phyloP scores from a whole-genome alignment of 129 eudicot species.

The Chrysanthemum seticuspe region DNA sequence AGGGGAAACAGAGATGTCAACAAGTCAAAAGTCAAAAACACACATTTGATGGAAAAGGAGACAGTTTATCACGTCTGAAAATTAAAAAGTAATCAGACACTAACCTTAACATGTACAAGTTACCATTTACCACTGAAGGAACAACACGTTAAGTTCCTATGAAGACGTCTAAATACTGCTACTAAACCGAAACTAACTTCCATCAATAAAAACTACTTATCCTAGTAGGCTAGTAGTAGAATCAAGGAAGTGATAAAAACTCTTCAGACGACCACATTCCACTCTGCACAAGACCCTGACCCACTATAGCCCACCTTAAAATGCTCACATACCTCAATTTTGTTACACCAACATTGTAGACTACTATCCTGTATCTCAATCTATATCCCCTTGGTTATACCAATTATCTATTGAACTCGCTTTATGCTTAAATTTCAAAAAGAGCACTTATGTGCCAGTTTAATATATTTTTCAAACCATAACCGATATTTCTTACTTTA shows the following conservation, averaged over 20 bases:
- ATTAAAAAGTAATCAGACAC: not conserved
- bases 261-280: not conserved
- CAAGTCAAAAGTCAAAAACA: not conserved
- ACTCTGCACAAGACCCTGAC: not conserved
- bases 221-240: not conserved
- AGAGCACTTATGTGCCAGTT: too few species aligned
- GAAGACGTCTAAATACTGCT: not conserved
- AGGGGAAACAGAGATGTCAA: not conserved
- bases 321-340: not conserved
- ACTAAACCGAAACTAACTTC: conserved; percentile 1
- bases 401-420: not conserved
- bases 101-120: conserved; percentile 1
- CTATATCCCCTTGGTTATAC: not conserved
- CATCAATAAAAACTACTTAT: not conserved
- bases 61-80: not conserved
- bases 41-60: not conserved
- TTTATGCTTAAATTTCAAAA: not conserved
- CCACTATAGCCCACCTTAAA: not conserved
- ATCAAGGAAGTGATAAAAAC: not conserved
- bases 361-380: not conserved
- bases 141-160: conserved; percentile 1
- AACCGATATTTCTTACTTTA: not conserved
- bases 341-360: not conserved
- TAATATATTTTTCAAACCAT: too few species aligned
- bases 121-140: not conserved